Conservation (phyloP, 257 asterid species). For the Linderniella brevidens region DNA sequence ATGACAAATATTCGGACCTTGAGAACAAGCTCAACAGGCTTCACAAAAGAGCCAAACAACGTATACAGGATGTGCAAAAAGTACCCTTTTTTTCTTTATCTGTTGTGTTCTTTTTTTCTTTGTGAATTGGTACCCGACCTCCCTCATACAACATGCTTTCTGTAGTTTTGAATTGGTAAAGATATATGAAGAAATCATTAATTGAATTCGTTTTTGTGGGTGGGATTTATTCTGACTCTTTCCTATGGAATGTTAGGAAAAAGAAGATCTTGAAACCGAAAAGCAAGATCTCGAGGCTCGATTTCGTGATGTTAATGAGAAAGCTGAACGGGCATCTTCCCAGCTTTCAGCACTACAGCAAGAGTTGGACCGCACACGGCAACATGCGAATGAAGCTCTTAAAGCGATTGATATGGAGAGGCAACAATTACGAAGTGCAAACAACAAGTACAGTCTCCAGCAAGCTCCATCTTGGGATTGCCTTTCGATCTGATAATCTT, state of each 20-base stretch:
- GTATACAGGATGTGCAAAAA: constrained; percentile 97
- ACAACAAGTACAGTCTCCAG: constrained; percentile 55
- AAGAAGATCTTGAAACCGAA: constrained; percentile 16
- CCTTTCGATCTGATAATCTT: background rate
- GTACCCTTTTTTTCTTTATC: constrained; percentile 20
- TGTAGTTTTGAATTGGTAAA: constrained; percentile 3
- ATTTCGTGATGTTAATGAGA: constrained; percentile 64
- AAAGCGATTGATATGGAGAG: constrained; percentile 86
- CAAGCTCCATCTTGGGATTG: constrained; percentile 5
- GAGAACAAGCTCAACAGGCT: constrained; percentile 86
- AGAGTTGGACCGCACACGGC: constrained; percentile 84
- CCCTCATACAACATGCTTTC: constrained; percentile 1
- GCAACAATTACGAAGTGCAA: constrained; percentile 80
- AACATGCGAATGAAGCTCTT: constrained; percentile 83
- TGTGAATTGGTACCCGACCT: background rate
- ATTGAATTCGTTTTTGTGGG: constrained; percentile 10
- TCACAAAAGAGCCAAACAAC: constrained; percentile 98
- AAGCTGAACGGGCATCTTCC: constrained; percentile 62
- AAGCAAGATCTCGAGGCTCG: constrained; percentile 86
- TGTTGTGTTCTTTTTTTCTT: constrained; percentile 2
- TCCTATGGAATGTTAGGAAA: no score
- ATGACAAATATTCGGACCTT: constrained; percentile 77
- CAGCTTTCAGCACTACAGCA: constrained; percentile 66
- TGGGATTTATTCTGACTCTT: constrained; percentile 15
- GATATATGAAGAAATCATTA: no score